Conservation (phyloP, 192 early-diverging fungal genomes). For the Paraglomus occultum region DNA sequence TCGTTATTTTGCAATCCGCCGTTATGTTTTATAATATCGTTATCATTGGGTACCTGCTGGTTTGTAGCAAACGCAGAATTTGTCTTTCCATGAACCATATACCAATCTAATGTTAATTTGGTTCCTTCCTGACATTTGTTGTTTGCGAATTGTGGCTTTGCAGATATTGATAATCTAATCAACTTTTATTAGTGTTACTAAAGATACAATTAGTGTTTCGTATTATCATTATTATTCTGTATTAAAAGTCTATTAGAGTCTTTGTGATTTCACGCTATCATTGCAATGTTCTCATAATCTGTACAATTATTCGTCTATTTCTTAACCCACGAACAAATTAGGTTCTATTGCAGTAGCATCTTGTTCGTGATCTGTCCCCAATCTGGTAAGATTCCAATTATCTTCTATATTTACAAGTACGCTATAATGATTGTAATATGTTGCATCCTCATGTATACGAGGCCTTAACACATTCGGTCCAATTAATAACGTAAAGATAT, state of each 20-base stretch:
- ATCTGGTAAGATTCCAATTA: slow-evolving; percentile 20
- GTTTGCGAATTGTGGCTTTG: too few species aligned
- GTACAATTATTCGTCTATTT: neutral
- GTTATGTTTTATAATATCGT: neutral
- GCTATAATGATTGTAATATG: slow-evolving; percentile 14
- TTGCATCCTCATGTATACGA: slow-evolving; percentile 7
- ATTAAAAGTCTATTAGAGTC: too few species aligned
- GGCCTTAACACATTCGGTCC: slow-evolving; percentile 25
- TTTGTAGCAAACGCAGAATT: neutral
- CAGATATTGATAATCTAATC: too few species aligned
- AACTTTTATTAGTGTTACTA: too few species aligned
- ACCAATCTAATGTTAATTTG: neutral
- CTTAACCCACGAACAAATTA: neutral
- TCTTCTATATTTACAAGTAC: slow-evolving; percentile 7
- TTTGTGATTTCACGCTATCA: too few species aligned
- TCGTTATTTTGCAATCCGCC: neutral
- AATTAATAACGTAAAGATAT: slow-evolving; percentile 18
- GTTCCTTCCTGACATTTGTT: neutral
- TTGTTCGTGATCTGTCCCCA: slow-evolving; percentile 1
- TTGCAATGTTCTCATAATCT: too few species aligned
- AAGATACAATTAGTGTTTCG: too few species aligned
- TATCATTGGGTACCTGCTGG: neutral
- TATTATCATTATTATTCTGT: too few species aligned
- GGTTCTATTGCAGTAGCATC: neutral
- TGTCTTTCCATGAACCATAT: slow-evolving; percentile 1